Percentiles rank a stretch among this genome's conserved stretches.
Evolutionary conservation across 495 filamentous ascomycete species (phyloP).

Genomic region (Neurospora terricola): DNA sequence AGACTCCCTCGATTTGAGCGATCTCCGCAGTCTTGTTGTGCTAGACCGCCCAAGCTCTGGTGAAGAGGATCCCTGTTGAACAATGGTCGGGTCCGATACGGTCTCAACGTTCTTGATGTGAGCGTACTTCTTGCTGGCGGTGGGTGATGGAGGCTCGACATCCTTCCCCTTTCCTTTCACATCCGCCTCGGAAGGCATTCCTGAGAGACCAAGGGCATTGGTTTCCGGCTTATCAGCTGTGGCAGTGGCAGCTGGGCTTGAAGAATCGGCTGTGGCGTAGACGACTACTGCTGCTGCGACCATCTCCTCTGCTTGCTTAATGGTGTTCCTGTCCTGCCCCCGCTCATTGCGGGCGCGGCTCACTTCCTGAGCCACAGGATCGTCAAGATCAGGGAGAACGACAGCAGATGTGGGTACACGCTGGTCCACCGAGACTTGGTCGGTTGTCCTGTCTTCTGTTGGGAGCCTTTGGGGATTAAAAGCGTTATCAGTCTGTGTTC

Average conservation of each 20-base stretch:
- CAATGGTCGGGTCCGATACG: slow-evolving; percentile 20
- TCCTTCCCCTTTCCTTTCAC: slow-evolving; percentile 25
- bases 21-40: slow-evolving; percentile 18
- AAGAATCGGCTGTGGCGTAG: slow-evolving; percentile 32
- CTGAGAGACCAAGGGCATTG: slow-evolving; percentile 18
- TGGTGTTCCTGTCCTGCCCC: slow-evolving; percentile 27
- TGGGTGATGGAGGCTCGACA: slow-evolving; percentile 15
- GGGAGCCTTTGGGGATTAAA: slow-evolving; percentile 15
- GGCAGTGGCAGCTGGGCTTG: slow-evolving; percentile 28
- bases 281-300: slow-evolving; percentile 38
- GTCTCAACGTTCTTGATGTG: slow-evolving; percentile 28
- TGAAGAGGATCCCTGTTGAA: slow-evolving; percentile 10
- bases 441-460: slow-evolving; percentile 12
- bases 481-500: slow-evolving; percentile 30
- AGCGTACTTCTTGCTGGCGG: slow-evolving; percentile 31
- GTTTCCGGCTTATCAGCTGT: slow-evolving; percentile 15
- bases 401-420: slow-evolving; percentile 34
- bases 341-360: slow-evolving; percentile 28
- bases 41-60: slow-evolving; percentile 29
- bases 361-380: slow-evolving; percentile 30
- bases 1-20: slow-evolving; percentile 6
- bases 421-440: slow-evolving; percentile 21
- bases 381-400: slow-evolving; percentile 32
- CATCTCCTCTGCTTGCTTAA: slow-evolving; percentile 34
- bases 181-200: slow-evolving; percentile 20